phyloP scores from a whole-genome alignment of 2,329 filamentous ascomycete species.

The Didymella glomerata region DNA sequence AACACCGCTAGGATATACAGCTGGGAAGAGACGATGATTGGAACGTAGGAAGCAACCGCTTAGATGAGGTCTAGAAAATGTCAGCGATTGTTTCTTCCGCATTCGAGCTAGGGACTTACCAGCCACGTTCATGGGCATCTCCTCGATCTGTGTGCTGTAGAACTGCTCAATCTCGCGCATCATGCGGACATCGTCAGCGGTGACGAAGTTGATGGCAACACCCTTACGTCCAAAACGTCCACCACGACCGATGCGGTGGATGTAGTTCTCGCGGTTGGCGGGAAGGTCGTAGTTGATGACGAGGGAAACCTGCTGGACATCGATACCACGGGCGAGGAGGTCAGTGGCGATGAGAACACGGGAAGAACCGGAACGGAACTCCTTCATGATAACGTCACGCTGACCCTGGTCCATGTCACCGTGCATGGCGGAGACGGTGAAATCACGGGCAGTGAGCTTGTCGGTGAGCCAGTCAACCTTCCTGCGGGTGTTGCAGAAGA shows the following conservation, averaged over 20 bases:
- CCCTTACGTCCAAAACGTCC: constrained; percentile 99
- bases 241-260: constrained; percentile 99
- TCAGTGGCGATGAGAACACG: constrained; percentile 99
- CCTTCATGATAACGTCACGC: constrained; percentile 99
- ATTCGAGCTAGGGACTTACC: constrained; percentile 55
- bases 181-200: constrained; percentile 98
- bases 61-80: constrained; percentile 50
- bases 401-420: constrained; percentile 98
- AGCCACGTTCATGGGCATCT: constrained; percentile 97
- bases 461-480: constrained; percentile 99
- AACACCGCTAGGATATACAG: constrained; percentile 36
- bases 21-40: constrained; percentile 38
- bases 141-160: constrained; percentile 99
- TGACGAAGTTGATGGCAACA: constrained; percentile 99
- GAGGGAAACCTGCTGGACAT: constrained; percentile 98
- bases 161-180: constrained; percentile 99
- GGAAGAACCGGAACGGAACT: constrained; percentile 98
- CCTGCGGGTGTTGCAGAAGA: constrained; percentile 99
- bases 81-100: constrained; percentile 22
- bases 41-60: constrained; percentile 40
- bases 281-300: constrained; percentile 99
- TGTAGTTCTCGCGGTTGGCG: constrained; percentile 99
- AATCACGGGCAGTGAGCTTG: constrained; percentile 98
- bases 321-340: constrained; percentile 97
- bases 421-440: constrained; percentile 99